These are phyloP conservation scores for Aspergillus cejpii DNA, from an alignment of 2,329 filamentous ascomycete species.

Conservation along the genomic window DNA sequence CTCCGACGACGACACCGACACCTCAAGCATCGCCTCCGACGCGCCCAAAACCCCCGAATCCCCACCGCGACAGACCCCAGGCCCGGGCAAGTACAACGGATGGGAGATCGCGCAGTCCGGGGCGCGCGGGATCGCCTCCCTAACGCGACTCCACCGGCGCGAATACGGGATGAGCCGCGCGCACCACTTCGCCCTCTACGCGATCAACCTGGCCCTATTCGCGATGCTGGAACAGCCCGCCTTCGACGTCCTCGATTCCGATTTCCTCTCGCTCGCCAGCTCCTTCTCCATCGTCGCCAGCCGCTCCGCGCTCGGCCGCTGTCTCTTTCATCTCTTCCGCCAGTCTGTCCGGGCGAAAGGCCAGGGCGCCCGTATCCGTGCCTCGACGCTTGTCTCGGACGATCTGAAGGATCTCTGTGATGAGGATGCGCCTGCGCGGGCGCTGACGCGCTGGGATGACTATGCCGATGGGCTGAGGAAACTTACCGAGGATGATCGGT, in stretches of 20 bases:
- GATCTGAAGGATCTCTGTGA: constrained; percentile 32
- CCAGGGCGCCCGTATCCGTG: constrained; percentile 26
- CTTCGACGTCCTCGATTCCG: constrained; percentile 31
- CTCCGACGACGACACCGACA: constrained; percentile 16
- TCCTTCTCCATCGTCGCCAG: constrained; percentile 31
- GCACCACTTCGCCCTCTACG: constrained; percentile 35
- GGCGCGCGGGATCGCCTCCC: constrained; percentile 26
- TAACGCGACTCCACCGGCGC: constrained; percentile 27
- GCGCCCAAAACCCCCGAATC: constrained; percentile 28
- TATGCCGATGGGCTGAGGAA: constrained; percentile 33
- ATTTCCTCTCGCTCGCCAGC: constrained; percentile 32
- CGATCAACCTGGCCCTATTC: constrained; percentile 35
- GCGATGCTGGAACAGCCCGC: constrained; percentile 24
- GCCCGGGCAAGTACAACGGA: constrained; percentile 18
- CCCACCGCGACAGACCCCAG: constrained; percentile 14
- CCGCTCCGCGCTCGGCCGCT: constrained; percentile 29
- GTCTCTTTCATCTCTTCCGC: constrained; percentile 34
- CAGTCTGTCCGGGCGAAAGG: constrained; percentile 28
- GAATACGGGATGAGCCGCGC: constrained; percentile 33
- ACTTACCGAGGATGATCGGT: constrained; percentile 29
- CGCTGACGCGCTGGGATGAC: constrained; percentile 23
- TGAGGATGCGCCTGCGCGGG: constrained; percentile 16
- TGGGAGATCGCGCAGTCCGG: constrained; percentile 24
- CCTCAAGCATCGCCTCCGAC: constrained; percentile 14
- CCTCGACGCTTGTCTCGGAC: constrained; percentile 19